Conservation (phyloP, 208 protist species). For the Leishmania martiniquensis region DNA sequence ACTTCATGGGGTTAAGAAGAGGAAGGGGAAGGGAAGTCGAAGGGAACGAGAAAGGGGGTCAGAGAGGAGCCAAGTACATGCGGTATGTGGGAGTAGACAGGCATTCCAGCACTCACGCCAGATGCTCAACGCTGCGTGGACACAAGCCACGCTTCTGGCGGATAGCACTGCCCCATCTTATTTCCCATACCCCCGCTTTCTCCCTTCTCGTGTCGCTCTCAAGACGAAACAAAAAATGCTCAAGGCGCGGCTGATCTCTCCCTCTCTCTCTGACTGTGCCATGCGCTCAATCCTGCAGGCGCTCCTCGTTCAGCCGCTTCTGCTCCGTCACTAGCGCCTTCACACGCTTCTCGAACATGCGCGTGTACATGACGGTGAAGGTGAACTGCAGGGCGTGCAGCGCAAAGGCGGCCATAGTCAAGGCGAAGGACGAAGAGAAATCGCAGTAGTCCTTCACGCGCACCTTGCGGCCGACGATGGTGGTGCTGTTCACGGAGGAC, state of each 20-base stretch:
- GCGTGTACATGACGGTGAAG: slow-evolving; percentile 28
- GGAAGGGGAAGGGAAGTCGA: not conserved
- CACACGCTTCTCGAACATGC: slow-evolving; percentile 25
- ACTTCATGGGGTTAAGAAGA: not conserved
- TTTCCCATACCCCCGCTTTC: not conserved
- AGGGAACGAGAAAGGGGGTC: not conserved
- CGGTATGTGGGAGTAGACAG: not conserved
- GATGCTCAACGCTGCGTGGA: not conserved
- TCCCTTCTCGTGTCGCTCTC: not conserved
- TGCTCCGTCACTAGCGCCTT: slow-evolving; percentile 33
- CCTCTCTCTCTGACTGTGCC: not conserved
- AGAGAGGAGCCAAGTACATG: not conserved
- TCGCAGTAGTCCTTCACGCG: slow-evolving; percentile 34
- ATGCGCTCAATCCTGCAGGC: not conserved
- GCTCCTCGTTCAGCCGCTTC: slow-evolving; percentile 23
- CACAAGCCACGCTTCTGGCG: not conserved
- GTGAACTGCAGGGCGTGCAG: slow-evolving; percentile 31
- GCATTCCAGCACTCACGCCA: not conserved
- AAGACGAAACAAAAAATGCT: not conserved
- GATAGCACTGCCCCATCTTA: not conserved
- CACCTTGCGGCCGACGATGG: slow-evolving; percentile 17
- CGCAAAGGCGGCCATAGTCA: slow-evolving; percentile 23
- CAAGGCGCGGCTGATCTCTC: not conserved
- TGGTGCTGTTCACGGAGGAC: slow-evolving; percentile 21
- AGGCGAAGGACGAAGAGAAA: slow-evolving; percentile 24